A percentile compares a stretch with the other conserved stretches of the same genome.
These are phyloP conservation scores for Plasmodium cynomolgi DNA, from an alignment of 169 alveolate species.

Conservation along the genomic window DNA sequence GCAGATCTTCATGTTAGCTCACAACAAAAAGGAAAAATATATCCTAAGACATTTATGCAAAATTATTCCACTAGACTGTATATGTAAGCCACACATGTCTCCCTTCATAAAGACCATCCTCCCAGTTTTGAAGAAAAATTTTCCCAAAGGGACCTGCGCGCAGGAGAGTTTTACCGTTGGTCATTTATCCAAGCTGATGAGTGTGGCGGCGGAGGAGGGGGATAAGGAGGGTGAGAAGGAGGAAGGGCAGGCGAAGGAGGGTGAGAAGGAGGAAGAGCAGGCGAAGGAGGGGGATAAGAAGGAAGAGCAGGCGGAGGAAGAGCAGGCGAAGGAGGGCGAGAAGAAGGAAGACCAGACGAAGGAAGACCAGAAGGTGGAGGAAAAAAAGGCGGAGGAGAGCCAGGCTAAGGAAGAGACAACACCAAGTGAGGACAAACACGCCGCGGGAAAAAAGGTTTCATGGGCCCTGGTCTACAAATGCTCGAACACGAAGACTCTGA, in stretches of 20 bases:
- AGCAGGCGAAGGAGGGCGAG: neutral
- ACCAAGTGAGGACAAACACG: neutral
- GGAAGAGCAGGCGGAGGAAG: neutral
- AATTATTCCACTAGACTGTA: slow-evolving; percentile 80
- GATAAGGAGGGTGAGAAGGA: neutral
- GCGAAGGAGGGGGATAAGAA: neutral
- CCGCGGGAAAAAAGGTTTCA: slow-evolving; percentile 46
- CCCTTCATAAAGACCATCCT: slow-evolving; percentile 48
- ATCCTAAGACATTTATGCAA: slow-evolving; percentile 76
- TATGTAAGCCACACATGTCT: slow-evolving; percentile 81
- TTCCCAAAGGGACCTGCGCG: slow-evolving; percentile 18
- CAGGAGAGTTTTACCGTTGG: slow-evolving; percentile 6
- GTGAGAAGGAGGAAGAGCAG: neutral
- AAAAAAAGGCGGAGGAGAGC: neutral
- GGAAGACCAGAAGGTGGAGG: slow-evolving; percentile 7
- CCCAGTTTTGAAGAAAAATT: slow-evolving; percentile 21
- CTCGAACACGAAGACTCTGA: slow-evolving; percentile 78
- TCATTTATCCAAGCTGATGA: slow-evolving; percentile 12
- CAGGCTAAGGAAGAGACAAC: neutral
- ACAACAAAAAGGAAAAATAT: slow-evolving; percentile 43
- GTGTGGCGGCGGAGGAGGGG: slow-evolving; percentile 11
- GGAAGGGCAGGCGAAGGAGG: neutral
- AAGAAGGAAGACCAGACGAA: neutral
- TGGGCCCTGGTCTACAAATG: slow-evolving; percentile 82
- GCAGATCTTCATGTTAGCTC: slow-evolving; percentile 61